A percentile compares a stretch with the other conserved stretches of the same genome.
Evolutionary conservation across 176 grass and related monocot genomes (phyloP).

Genomic region (Pharus latifolius): DNA sequence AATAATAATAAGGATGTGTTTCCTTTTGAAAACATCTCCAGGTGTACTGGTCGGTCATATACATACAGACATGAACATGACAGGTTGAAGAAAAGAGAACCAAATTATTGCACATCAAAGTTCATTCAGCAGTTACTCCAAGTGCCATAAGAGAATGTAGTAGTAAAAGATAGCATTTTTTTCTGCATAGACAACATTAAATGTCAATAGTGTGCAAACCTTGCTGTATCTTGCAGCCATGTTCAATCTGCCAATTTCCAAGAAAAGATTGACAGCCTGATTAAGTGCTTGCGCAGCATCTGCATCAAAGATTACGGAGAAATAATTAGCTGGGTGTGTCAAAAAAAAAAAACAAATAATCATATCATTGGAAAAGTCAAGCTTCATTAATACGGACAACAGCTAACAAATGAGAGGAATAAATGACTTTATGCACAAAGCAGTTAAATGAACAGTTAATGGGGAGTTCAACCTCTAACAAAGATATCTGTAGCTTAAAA

Average conservation of each 20-base stretch:
- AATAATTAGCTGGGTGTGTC: background rate
- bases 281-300: slow-evolving; percentile 80
- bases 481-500: too few relatives aligned
- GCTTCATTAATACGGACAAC: background rate
- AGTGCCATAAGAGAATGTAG: background rate
- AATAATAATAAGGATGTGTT: background rate
- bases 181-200: background rate
- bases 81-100: background rate
- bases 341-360: background rate
- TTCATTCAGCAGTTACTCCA: background rate
- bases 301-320: slow-evolving; percentile 22
- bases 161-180: background rate
- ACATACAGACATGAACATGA: background rate
- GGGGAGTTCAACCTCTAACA: too few relatives aligned
- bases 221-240: slow-evolving; percentile 99
- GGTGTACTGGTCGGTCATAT: background rate
- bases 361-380: background rate
- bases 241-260: slow-evolving; percentile 96
- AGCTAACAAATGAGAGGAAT: too few relatives aligned
- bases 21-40: slow-evolving; percentile 4
- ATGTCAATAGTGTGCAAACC: slow-evolving; percentile 45
- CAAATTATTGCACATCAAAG: background rate
- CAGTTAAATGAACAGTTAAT: too few relatives aligned
- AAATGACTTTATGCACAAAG: too few relatives aligned
- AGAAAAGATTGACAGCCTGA: slow-evolving; percentile 80